Evolutionary conservation across 2,329 filamentous ascomycete species (phyloP), one percentile per base, ranked within the genome.

Genomic region (Fusarium sp.): DNA sequence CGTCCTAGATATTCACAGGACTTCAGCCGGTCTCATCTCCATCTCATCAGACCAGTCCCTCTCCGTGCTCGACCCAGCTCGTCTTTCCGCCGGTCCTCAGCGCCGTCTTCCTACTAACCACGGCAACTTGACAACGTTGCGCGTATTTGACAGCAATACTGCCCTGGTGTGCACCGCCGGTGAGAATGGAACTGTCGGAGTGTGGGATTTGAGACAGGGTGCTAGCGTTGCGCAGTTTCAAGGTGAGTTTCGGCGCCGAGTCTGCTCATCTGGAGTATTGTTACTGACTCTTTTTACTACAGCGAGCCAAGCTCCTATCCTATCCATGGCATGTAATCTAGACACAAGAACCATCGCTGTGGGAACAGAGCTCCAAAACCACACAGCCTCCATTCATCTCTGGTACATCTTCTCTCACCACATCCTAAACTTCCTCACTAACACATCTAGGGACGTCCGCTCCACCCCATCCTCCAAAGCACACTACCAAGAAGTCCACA

Each of bases 21-120:
- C 86, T 6, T 71, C 81, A 1, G 76, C 80, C 3, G 82, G 85
- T 7, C 82, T 92, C 40, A 88, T 87, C 3, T 85, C 88, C 17
- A 91, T 92, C 58, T 87, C 90, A 5, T 93, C 92, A 1, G 90
- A 94, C 79, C 88, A 93, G 78, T 85, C 83, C n/a, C 82, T 95
- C 20, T 86, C 88, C 28, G 79, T 93, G 18, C 86, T 94, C 68
- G 86, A 92, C 75, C 86, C 90, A 0, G 69, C 81, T 2, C 85
- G 83, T 24, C 81, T 94, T 24, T 82, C 83, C 55, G 76, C 82
- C 5, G 83, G 87, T 0, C 84, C 87, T 5, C 70, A 85, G 26
- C 81, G 82, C 51, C 80, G 80, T 10, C 79, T 88, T 48, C 76
- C 78, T 36, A 87, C 86, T 11, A 81, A 84, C 33, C 89, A 92